Evolutionary conservation across 202 grass and related monocot species (phyloP), one percentile per base, ranked within the genome.

Genomic region (Sporobolus alterniflorus): DNA sequence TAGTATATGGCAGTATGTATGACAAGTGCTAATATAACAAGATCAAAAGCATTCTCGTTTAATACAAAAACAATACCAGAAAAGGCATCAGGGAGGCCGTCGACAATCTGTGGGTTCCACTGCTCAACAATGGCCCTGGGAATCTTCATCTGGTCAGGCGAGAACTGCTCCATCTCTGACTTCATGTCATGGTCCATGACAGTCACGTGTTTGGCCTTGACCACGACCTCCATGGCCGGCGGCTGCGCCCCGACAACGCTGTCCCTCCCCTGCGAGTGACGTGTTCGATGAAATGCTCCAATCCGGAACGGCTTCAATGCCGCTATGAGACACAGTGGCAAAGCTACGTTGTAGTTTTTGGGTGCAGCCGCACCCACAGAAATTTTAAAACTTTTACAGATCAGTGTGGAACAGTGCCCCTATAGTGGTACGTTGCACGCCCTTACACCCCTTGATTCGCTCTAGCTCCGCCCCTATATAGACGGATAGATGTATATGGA

Each of bases 221-320:
- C 92, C 64, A 97, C 92, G 54, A 97, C 83, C 80, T 97, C 94
- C 92, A 94, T 97, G 24, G 94, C 83, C 1, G 94, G 92, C 1
- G 94, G 92, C 24, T 92, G 94, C 12, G 88, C 92, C 44, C 92
- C 94, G n/a, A 97, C 28, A 43, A 92, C 92, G 25, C 94, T 97
- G 80, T 97, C 94, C 68, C 94, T 91, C 34, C 94, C 92, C 94
- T 97, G 76, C 41, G 39, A 47, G 63, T 3, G 17, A 49, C 21
- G 1, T 21, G 64, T 55, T 77, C 70, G 46, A 47, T 26, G 51
- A 30, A 68, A 75, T 75, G 21, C 2, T 15, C 3, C 39, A 48
- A 6, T 7, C 17, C 17, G 41, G 51, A 67, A 46, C 2, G 67
- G 21, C 32, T 74, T 31, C 48, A 43, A 16, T 41, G 60, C 25